Evolutionary conservation across 306 rosid genomes (phyloP).

Genomic region (Quercus mongolica): DNA sequence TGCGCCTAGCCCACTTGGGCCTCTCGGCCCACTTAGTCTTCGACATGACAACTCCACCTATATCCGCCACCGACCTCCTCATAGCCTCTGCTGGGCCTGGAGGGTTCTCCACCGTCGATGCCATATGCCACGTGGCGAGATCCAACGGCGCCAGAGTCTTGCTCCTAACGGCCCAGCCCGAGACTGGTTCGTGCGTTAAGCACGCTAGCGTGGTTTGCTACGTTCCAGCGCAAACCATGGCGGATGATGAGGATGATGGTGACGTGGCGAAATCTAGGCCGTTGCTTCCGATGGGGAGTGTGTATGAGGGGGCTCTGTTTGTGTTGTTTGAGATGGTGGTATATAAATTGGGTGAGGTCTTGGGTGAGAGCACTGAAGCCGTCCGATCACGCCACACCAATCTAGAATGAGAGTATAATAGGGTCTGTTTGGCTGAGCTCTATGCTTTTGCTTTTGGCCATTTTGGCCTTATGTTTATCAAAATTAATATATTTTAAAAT

Average conservation of each 20-base stretch:
- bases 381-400: constrained; percentile 89
- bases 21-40: constrained; percentile 70
- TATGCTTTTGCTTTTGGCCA: not conserved
- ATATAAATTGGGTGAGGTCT: constrained; percentile 51
- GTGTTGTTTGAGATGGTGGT: constrained; percentile 95
- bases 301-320: constrained; percentile 82
- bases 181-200: constrained; percentile 62
- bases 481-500: no score
- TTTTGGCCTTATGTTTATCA: no score
- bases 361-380: constrained; percentile 63
- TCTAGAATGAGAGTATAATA: constrained; percentile 45
- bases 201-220: constrained; percentile 64
- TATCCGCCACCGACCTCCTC: constrained; percentile 60
- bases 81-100: constrained; percentile 87
- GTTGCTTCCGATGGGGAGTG: constrained; percentile 93
- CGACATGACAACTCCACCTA: constrained; percentile 87
- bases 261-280: constrained; percentile 41
- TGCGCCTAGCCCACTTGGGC: constrained; percentile 81
- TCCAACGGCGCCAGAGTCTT: constrained; percentile 68
- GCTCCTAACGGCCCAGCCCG: constrained; percentile 81
- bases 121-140: constrained; percentile 59
- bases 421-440: not conserved
- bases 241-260: constrained; percentile 46
- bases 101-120: constrained; percentile 88
- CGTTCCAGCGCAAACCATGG: constrained; percentile 93